These are phyloP conservation scores for Emergomyces africanus DNA, from an alignment of 2,329 filamentous ascomycete species.

Conservation along the genomic window DNA sequence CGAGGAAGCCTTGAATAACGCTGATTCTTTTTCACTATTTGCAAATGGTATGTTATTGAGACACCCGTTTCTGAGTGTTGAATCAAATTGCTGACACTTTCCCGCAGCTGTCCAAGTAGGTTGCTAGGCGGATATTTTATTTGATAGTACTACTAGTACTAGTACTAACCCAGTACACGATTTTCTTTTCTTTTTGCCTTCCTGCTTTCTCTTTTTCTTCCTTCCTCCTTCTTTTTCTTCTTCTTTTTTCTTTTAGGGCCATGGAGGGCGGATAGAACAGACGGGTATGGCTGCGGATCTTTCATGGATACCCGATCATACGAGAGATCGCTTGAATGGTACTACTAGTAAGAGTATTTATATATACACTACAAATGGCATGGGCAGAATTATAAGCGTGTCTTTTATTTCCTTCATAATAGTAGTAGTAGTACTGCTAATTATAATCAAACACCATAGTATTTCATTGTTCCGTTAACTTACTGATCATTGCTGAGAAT, in stretches of 20 bases:
- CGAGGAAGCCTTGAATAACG: constrained; percentile 45
- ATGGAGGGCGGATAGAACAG: neutral
- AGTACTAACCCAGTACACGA: neutral
- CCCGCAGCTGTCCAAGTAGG: constrained; percentile 4
- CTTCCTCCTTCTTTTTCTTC: too few relatives aligned
- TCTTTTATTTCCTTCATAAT: neutral
- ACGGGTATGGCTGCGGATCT: neutral
- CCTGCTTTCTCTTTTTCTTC: neutral
- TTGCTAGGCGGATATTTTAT: constrained; percentile 2
- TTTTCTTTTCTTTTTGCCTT: neutral
- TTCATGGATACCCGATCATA: neutral
- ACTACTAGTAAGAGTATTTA: too few relatives aligned
- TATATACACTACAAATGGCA: neutral
- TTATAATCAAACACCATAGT: neutral
- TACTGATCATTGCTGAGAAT: neutral
- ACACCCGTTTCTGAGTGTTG: neutral
- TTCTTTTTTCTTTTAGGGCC: too few relatives aligned
- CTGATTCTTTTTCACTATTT: constrained; percentile 48
- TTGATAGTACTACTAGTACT: too few relatives aligned
- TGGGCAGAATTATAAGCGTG: neutral
- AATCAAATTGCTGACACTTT: neutral
- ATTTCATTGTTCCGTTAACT: neutral
- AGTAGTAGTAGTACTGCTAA: too few relatives aligned
- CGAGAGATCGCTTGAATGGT: neutral
- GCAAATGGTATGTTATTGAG: constrained; percentile 31